phyloP scores from a whole-genome alignment of 2,329 filamentous ascomycete genomes.

The Diaporthe sp. region DNA sequence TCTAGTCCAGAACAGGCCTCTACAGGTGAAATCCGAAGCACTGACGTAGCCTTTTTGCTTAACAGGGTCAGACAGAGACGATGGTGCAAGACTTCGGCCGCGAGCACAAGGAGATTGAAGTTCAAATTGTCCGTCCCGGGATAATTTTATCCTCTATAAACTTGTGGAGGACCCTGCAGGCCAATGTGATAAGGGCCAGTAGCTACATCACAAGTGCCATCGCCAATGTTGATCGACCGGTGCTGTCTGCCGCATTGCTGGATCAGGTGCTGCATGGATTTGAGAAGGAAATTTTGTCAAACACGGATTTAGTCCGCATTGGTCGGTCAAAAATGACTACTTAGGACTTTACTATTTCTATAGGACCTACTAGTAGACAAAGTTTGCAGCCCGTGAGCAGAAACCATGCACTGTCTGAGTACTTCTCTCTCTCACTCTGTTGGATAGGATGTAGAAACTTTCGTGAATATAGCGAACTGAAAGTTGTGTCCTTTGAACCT shows the following conservation, averaged over 20 bases:
- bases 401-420: too few species aligned
- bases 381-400: too few species aligned
- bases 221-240: conserved; percentile 1
- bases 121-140: conserved; percentile 54
- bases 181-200: conserved; percentile 45
- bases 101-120: conserved; percentile 51
- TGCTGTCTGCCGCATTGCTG: conserved; percentile 53
- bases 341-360: too few species aligned
- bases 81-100: conserved; percentile 53
- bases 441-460: too few species aligned
- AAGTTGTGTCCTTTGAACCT: too few species aligned
- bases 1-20: neutral
- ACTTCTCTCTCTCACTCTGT: too few species aligned
- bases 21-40: neutral
- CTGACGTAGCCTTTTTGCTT: neutral
- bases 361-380: too few species aligned
- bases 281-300: conserved; percentile 55
- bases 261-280: conserved; percentile 57
- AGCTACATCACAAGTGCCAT: neutral
- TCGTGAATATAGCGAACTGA: too few species aligned
- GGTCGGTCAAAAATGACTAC: conserved; percentile 36
- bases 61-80: conserved; percentile 58
- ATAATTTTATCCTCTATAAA: conserved; percentile 44
- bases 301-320: conserved; percentile 54
- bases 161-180: neutral